phyloP scores from a whole-genome alignment of 2,329 filamentous ascomycete genomes.

The Penicillium olsonii region DNA sequence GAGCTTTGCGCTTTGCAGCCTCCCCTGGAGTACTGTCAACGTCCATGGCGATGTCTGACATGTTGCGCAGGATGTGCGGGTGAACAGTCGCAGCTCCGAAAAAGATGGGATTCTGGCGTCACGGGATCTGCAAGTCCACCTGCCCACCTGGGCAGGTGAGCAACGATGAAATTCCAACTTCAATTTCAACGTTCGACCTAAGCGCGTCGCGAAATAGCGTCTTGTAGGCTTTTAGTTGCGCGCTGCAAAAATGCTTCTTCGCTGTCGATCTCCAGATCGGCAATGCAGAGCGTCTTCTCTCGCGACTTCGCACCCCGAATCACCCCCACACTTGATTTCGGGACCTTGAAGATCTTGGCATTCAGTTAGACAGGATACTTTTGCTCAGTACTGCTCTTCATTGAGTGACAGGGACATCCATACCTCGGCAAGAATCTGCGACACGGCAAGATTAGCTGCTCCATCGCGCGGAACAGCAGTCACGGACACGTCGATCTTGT shows the following conservation, averaged over 20 bases:
- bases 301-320: constrained; percentile 64
- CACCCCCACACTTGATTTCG: constrained; percentile 65
- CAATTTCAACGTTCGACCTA: neutral
- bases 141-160: no score
- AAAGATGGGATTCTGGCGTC: constrained; percentile 17
- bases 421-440: constrained; percentile 61
- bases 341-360: constrained; percentile 56
- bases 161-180: no score
- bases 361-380: neutral
- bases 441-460: constrained; percentile 68
- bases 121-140: constrained; percentile 15
- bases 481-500: constrained; percentile 65
- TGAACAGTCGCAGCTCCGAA: constrained; percentile 2
- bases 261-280: constrained; percentile 34
- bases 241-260: constrained; percentile 31
- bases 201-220: constrained; percentile 14
- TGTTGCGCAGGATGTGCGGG: neutral
- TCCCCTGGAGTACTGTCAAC: neutral
- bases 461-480: constrained; percentile 66
- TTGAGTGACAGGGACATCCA: neutral
- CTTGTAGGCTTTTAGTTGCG: constrained; percentile 19
- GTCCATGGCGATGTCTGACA: constrained; percentile 8
- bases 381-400: no score
- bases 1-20: constrained; percentile 30
- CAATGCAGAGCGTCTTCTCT: constrained; percentile 60